Evolutionary conservation across 306 rosid species (phyloP).

Genomic region (Mucuna pruriens): DNA sequence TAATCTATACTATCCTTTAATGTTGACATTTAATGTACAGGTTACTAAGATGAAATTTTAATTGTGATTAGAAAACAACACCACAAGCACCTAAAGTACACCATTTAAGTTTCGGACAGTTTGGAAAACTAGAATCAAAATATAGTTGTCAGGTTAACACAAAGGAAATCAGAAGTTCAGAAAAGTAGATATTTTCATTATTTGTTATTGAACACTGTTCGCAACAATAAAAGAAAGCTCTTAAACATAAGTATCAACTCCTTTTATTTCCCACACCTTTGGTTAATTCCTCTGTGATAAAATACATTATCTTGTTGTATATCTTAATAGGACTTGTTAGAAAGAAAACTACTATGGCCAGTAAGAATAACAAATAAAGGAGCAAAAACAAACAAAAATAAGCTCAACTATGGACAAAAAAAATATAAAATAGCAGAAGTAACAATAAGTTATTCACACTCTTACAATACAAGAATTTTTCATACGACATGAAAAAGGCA

Average conservation of each 20-base stretch:
- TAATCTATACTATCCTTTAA: not conserved
- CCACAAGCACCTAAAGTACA: not conserved
- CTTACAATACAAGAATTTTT: not conserved
- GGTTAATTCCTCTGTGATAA: not conserved
- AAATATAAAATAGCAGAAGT: not conserved
- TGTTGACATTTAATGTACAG: not conserved
- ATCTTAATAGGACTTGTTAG: not conserved
- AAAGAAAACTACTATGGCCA: not conserved
- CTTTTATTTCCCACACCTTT: not conserved
- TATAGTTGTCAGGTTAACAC: not conserved
- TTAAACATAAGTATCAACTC: not conserved
- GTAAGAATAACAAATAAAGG: not conserved
- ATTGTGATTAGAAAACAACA: not conserved
- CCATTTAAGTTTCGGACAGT: not conserved
- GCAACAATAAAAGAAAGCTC: not conserved
- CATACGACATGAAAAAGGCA: not conserved
- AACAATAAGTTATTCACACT: not conserved
- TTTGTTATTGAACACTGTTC: not conserved
- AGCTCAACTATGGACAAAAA: not conserved
- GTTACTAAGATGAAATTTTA: not conserved
- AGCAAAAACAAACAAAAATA: no score
- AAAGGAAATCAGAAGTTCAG: not conserved
- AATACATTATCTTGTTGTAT: not conserved
- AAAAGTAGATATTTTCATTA: not conserved
- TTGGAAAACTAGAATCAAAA: not conserved